Evolutionary conservation across 1,284 basidiomycete genomes (phyloP).

Genomic region (Meripilus lineatus): DNA sequence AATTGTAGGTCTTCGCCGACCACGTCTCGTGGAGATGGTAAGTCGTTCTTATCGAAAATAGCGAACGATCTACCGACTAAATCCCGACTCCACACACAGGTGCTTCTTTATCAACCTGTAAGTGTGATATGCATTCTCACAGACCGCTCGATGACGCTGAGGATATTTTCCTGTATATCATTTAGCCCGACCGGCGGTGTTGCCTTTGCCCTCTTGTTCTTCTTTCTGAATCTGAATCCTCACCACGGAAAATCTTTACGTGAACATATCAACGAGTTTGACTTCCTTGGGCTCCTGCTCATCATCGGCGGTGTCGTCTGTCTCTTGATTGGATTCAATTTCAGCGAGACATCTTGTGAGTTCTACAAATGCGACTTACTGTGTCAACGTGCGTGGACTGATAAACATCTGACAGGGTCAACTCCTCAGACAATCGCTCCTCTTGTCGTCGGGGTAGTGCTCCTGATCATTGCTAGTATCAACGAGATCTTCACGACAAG

Average conservation of each 20-base stretch:
- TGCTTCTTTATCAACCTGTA: slow-evolving; percentile 76
- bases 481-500: slow-evolving; percentile 72
- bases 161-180: too few relatives aligned
- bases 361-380: slow-evolving; percentile 2
- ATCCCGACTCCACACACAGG: slow-evolving; percentile 32
- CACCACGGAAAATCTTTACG: slow-evolving; percentile 51
- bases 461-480: slow-evolving; percentile 52
- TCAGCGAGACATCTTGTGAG: slow-evolving; percentile 63
- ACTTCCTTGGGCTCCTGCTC: slow-evolving; percentile 70
- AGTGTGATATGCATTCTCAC: slow-evolving; percentile 14
- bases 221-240: slow-evolving; percentile 83
- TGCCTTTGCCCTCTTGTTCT: slow-evolving; percentile 67
- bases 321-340: slow-evolving; percentile 81
- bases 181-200: slow-evolving; percentile 70
- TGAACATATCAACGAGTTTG: slow-evolving; percentile 65
- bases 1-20: slow-evolving; percentile 54
- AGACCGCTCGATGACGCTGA: too few relatives aligned
- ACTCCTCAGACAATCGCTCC: slow-evolving; percentile 63
- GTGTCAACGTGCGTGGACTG: not conserved
- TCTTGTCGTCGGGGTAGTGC: slow-evolving; percentile 60
- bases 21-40: slow-evolving; percentile 75
- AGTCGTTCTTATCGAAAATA: slow-evolving; percentile 12
- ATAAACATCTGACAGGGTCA: slow-evolving; percentile 22
- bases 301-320: slow-evolving; percentile 72
- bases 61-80: not conserved